Conservation (phyloP, 2,329 filamentous ascomycete genomes). For the Rhexocercosporidium sp. region DNA sequence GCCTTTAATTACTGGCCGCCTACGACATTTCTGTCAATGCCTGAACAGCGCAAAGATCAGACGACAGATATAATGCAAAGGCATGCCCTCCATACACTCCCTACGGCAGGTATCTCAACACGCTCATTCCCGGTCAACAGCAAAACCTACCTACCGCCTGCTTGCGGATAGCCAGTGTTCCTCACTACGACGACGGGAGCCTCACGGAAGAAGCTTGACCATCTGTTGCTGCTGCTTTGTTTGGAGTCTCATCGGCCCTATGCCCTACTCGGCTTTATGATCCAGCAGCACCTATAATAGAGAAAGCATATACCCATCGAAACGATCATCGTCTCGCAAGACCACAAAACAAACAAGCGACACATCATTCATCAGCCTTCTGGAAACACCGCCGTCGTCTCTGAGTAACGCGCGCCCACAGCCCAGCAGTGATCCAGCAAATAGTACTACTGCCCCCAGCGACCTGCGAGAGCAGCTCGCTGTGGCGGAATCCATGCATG, state of each 20-base stretch:
- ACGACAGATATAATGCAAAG: slow-evolving; percentile 44
- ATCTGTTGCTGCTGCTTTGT: slow-evolving; percentile 28
- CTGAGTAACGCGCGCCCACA: slow-evolving; percentile 28
- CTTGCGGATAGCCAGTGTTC: slow-evolving; percentile 35
- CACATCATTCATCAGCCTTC: slow-evolving; percentile 35
- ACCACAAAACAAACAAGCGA: slow-evolving; percentile 39
- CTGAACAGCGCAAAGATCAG: slow-evolving; percentile 38
- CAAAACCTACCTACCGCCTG: slow-evolving; percentile 32
- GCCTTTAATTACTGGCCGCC: slow-evolving; percentile 39
- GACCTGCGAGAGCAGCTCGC: slow-evolving; percentile 76
- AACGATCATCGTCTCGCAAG: slow-evolving; percentile 12
- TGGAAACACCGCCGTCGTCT: slow-evolving; percentile 31
- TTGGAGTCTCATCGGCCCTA: slow-evolving; percentile 37
- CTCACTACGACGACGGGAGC: slow-evolving; percentile 22
- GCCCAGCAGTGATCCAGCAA: slow-evolving; percentile 40
- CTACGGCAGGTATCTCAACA: slow-evolving; percentile 27
- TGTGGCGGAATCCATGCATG: slow-evolving; percentile 77
- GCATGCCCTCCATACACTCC: slow-evolving; percentile 32
- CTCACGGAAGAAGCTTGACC: slow-evolving; percentile 33
- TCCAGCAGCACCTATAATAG: slow-evolving; percentile 38
- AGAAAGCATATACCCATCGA: slow-evolving; percentile 24
- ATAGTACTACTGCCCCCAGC: slow-evolving; percentile 58
- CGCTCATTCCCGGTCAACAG: slow-evolving; percentile 27
- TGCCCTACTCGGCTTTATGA: slow-evolving; percentile 38
- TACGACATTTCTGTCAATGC: slow-evolving; percentile 39